Evolutionary conservation across 2,329 filamentous ascomycete species (phyloP), one percentile per base, ranked within the genome.

Genomic region (Clonostachys rhizophaga): DNA sequence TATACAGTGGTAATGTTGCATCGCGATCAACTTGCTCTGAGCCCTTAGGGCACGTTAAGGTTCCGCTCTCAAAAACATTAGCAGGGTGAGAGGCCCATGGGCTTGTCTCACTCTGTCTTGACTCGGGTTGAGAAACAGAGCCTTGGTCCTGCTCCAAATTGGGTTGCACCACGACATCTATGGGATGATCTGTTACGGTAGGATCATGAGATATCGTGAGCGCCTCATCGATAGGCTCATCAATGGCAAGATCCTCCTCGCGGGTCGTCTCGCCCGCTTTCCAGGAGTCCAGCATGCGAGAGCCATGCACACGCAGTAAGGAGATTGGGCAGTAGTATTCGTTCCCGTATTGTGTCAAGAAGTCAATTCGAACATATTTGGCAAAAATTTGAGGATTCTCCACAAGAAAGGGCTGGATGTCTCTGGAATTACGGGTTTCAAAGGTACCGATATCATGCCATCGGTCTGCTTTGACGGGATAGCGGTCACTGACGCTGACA

Each of bases 281-380:
- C 71, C 88, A 89, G 48, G 92, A 91, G 62, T 99, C 91, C 57
- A 97, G 82, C 84, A 99, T 87, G 73, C 96, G 94, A 0, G 92
- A 96, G 7, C 94, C 94, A 66, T 99, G 94, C 6, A 99, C 87
- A 47, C 94, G 83, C 46, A 99, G 74, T 16, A 99, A 69, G 50
- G 92, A 96, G 14, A 99, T 73, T 0, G 94, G 94, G 59, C 94
- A 99, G 63, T 96, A 99, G 63, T 89, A 99, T 63, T 99, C 94
- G 56, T 91, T 95, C 9, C 94, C 94, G 63, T 92, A 99, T 63
- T 99, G 92, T 5, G 84, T 90, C 43, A 97, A 65, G 53, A 97
- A 94, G 61, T 99, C 94, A 49, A 99, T 83, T 20, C 90, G 83
- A 40, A 99, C 68, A 67, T 97, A 99, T 53, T 92, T 84, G 40